Base-by-base conservation (phyloP, 1,284 basidiomycete genomes). In the Xanthoconium separans region DNA sequence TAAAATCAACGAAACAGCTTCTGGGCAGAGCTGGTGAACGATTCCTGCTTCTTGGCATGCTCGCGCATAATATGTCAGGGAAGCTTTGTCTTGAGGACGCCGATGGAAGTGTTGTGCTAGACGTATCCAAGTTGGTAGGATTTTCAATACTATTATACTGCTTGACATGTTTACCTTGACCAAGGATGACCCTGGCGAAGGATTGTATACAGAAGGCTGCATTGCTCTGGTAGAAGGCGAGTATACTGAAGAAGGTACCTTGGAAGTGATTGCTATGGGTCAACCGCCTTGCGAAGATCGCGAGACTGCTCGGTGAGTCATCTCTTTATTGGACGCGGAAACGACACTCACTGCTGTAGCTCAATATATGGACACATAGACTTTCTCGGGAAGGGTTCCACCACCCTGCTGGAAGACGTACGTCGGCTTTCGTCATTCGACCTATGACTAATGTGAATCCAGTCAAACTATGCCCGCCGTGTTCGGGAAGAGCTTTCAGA, bases 161-260 rank as follows among this genome's bases (percentile, higher is more conserved):
- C 20, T 36, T 43, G 20, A 24, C 6, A n/a, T 37, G 30, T 42
- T 65, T 44, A 59, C 49, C 46, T 36, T 55, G 29, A 42, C 47
- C 44, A 59, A 95, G 94, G 91, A 93, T 56, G 83, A 86, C 56
- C 95, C 96, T 6, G 94, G 95, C 43, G 95, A 98, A 69, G 97
- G 97, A 1, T 73, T 99, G 15, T 99, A 98, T 66, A 98, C 95
- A 0, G 95, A 99, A 71, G 97, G 97, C 0, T 93, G 89, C 56
- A 90, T 98, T 72, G 93, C 95, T 2, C 81, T 99, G 10, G 86
- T 98, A 0, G 97, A 99, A 73, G 97, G 97, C 33, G 93, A 95
- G 65, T 99, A 98, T 68, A 98, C 93, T 0, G 86, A 94, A 56
- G 93, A 98, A 30, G 91, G 90, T 47, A 90, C 83, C 1, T 79